Base-by-base conservation (phyloP, 169 alveolate genomes). In the Cardiosporidium cionae region DNA sequence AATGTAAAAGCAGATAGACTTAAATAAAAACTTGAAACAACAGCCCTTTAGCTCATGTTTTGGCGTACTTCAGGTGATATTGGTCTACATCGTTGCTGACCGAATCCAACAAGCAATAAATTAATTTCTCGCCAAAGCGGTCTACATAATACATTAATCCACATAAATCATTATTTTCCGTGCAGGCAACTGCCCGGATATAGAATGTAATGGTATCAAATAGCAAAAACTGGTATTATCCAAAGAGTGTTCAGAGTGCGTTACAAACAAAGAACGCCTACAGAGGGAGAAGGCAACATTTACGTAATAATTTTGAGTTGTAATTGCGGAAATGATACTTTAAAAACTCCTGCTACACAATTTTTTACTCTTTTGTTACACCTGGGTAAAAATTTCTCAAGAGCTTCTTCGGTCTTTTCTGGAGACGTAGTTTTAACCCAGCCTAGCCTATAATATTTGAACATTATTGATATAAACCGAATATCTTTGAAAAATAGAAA, bases 371-470 rank as follows among this genome's bases (percentile, higher is more conserved):
- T 7, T 29, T 32, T 31, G 36, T 53, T 78, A 36, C 25, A 72
- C 83, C 84, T 79, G 23, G 96, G 97, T 0, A 94, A 83, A 80
- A 89, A 87, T 53, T 80, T 84, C 84, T 94, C 90, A 76, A 96
- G 85, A 72, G 91, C 91, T 27, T 81, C 63, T 62, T 91, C 82
- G 22, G 99, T 96, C 68, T 92, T 89, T 25, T 84, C 88, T 16
- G 98, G 98, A 22, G 89, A 92, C 78, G 92, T 93, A 0, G 98
- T 93, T 31, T 87, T 76, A 3, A 91, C 96, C 97, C 94, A 94
- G 74, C 96, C 96, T 72, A 86, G 86, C 75, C 91, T 82, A 72
- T 68, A 62, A 81, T 5, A n/a, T 1, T 25, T 22, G 2, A 33
- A 34, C 2, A 62, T 32, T n/a, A n/a, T n/a, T n/a, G n/a, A n/a